Evolutionary conservation across 2,329 filamentous ascomycete genomes (phyloP).

Genomic region (Penicillium frequentans): DNA sequence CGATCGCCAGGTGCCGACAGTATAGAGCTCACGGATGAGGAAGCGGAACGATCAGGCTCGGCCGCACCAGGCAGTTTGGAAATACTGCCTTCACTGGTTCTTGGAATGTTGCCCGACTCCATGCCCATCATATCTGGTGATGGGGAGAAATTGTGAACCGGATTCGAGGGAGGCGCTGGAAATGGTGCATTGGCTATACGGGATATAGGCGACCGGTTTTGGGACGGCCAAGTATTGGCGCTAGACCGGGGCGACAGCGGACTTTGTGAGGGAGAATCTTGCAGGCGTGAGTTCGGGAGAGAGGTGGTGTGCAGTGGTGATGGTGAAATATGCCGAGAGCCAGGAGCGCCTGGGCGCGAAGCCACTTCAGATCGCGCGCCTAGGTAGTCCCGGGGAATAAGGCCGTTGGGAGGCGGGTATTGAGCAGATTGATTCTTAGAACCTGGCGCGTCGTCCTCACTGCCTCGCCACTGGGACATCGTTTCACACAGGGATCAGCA

Average conservation of each 20-base stretch:
- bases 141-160: slow-evolving; percentile 18
- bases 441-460: slow-evolving; percentile 21
- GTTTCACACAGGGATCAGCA: slow-evolving; percentile 25
- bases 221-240: slow-evolving; percentile 21
- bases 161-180: slow-evolving; percentile 27
- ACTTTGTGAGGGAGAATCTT: slow-evolving; percentile 26
- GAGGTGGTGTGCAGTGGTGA: slow-evolving; percentile 33
- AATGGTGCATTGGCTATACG: slow-evolving; percentile 32
- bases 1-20: slow-evolving; percentile 32
- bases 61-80: slow-evolving; percentile 28
- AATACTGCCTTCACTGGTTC: slow-evolving; percentile 22
- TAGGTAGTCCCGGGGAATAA: slow-evolving; percentile 39
- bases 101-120: slow-evolving; percentile 22
- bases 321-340: slow-evolving; percentile 29
- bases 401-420: slow-evolving; percentile 21
- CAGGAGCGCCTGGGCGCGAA: slow-evolving; percentile 23
- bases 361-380: slow-evolving; percentile 29
- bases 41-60: slow-evolving; percentile 28
- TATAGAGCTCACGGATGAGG: slow-evolving; percentile 33
- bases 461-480: slow-evolving; percentile 39
- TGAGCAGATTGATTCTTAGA: slow-evolving; percentile 13
- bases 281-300: slow-evolving; percentile 19
- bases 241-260: slow-evolving; percentile 28
- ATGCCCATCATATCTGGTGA: slow-evolving; percentile 18
- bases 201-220: slow-evolving; percentile 22